Base-by-base conservation (phyloP, 2,329 filamentous ascomycete species). In the Aspergillus arachidicola region DNA sequence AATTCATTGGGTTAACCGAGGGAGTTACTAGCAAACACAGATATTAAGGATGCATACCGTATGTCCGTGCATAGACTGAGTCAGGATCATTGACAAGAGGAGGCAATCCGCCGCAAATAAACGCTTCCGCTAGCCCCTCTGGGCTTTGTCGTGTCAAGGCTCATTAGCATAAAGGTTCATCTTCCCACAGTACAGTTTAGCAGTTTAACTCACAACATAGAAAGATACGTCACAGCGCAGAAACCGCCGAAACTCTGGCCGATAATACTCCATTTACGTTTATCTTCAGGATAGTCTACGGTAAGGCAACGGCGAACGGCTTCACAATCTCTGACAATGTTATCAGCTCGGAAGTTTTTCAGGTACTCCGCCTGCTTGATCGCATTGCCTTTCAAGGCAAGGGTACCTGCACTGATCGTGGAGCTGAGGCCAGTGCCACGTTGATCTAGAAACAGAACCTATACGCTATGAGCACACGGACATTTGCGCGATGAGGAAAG, bases 231-330 rank as follows among this genome's bases (percentile, higher is more conserved):
- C 38, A 93, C 83, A 55, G 84, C 85, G 73, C 93, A 92, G 77
- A 97, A 97, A 1, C 94, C 94, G 45, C 94, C 94, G 76, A 96
- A 98, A 19, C 90, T 94, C 79, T 97, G 94, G 10, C 94, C 94
- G 66, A 96, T 90, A 34, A 95, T 85, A 62, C 89, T 91, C 94
- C 94, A 97, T 74, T 89, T 89, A 75, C 88, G 86, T 74, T 91
- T 88, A 55, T 90, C 86, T 26, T 85, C 81, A 0, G 91, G 88
- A 70, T 88, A 91, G 58, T 89, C 87, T 6, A 83, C 81, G 0
- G 91, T 95, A 59, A 98, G 82, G 45, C 85, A 89, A 70, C 88
- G 86, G 6, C 94, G 87, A 36, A 98, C 87, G 5, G 94, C 93
- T 75, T 98, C 94, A 67, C 91, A 92, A 73, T 98, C 94, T 54